Evolutionary conservation across 495 filamentous ascomycete species (phyloP).

Genomic region (Thermochaetoides thermophila): DNA sequence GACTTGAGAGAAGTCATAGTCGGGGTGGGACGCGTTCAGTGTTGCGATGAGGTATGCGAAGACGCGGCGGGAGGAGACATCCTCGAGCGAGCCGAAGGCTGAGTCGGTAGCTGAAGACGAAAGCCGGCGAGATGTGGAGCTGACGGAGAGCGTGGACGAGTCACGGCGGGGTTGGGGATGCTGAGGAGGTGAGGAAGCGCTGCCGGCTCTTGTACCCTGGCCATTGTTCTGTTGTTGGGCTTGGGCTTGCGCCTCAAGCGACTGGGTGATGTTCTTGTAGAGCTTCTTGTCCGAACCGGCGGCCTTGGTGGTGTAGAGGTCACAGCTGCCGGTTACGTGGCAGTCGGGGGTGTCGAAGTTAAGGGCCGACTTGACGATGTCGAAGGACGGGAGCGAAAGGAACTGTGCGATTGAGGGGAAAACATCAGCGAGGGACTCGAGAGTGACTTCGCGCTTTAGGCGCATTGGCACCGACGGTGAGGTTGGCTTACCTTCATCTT

Average conservation of each 20-base stretch:
- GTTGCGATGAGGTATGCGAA: conserved; percentile 96
- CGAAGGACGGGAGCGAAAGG: conserved; percentile 76
- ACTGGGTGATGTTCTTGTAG: conserved; percentile 85
- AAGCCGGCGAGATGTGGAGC: conserved; percentile 65
- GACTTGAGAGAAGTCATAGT: conserved; percentile 93
- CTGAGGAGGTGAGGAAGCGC: conserved; percentile 65
- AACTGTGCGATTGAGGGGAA: too few relatives aligned
- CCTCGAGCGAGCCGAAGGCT: conserved; percentile 81
- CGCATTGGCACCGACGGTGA: neutral
- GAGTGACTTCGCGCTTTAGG: neutral
- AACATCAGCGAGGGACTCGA: too few relatives aligned
- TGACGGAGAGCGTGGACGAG: conserved; percentile 47
- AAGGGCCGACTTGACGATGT: conserved; percentile 74
- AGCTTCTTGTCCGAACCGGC: conserved; percentile 89
- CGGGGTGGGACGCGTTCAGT: conserved; percentile 90
- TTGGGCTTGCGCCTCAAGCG: conserved; percentile 78
- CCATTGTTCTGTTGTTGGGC: conserved; percentile 65
- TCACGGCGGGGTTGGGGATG: too few relatives aligned
- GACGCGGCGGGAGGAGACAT: conserved; percentile 73
- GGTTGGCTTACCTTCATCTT: conserved; percentile 23
- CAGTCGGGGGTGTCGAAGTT: conserved; percentile 89
- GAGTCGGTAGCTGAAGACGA: too few relatives aligned
- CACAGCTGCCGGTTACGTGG: conserved; percentile 78
- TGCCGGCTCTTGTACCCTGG: too few relatives aligned
- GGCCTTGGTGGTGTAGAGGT: conserved; percentile 94